These are phyloP conservation scores for Trametes coccinea DNA, from an alignment of 768 basidiomycete species.

Conservation along the genomic window DNA sequence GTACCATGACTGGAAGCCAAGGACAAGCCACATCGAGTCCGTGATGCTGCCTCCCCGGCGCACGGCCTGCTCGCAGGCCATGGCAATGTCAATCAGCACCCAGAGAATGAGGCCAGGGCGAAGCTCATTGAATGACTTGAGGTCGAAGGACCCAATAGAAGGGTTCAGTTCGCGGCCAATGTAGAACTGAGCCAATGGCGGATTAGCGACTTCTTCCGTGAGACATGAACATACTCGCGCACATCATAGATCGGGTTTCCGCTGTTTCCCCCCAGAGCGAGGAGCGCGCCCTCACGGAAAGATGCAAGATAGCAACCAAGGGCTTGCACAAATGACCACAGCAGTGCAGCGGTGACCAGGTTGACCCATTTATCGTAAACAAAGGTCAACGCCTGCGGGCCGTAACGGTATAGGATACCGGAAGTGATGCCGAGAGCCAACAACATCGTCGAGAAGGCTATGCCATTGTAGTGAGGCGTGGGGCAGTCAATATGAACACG, in stretches of 20 bases:
- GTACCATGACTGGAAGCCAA: conserved; percentile 85
- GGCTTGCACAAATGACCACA: conserved; percentile 79
- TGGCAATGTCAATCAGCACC: conserved; percentile 86
- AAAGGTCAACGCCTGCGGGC: conserved; percentile 82
- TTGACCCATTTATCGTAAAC: conserved; percentile 92
- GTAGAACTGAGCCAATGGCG: conserved; percentile 61
- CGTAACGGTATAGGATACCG: conserved; percentile 71
- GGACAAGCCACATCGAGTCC: conserved; percentile 90
- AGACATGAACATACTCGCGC: conserved; percentile 30
- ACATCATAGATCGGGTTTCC: conserved; percentile 91
- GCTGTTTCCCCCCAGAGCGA: conserved; percentile 92
- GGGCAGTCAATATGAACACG: neutral
- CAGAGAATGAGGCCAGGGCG: conserved; percentile 91
- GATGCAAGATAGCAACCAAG: conserved; percentile 68
- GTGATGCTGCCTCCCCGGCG: conserved; percentile 76
- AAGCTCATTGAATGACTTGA: conserved; percentile 80
- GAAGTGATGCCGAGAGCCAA: conserved; percentile 72
- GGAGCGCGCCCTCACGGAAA: conserved; percentile 66
- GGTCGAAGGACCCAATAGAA: conserved; percentile 70
- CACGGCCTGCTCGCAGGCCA: conserved; percentile 87
- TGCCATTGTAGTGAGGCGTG: neutral
- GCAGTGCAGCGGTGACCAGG: conserved; percentile 76
- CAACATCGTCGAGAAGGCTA: conserved; percentile 87
- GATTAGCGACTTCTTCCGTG: neutral
- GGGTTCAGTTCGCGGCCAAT: conserved; percentile 97